Evolutionary conservation across 345 rosid species (phyloP), one percentile per base, ranked within the genome.

Genomic region (Pelargonium nanum): DNA sequence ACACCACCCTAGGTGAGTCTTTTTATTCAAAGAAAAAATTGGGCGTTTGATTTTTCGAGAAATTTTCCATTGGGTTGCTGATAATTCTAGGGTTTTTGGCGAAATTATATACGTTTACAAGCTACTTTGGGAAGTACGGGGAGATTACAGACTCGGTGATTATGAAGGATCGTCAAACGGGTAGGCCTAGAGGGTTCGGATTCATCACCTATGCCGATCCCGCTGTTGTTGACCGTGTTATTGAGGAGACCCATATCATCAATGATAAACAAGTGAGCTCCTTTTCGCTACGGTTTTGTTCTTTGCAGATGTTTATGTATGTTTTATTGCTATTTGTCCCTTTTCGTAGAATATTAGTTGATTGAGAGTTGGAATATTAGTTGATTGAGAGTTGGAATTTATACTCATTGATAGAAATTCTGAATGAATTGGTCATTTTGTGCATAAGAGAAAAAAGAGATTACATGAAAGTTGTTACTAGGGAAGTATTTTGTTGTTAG

Each of bases 121-220:
- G 44, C 26, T 75, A 80, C 56, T 80, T 80, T 62, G 74, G 72
- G 22, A 74, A 64, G 65, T 80, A 74, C 59, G 84, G 84, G 40
- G 81, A 76, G 58, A 74, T 80, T 30, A 74, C 78, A 4, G 84
- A 80, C 44, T 74, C 75, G 3, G 84, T 80, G 15, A 80, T 80
- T 19, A 80, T 80, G 84, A 76, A 72, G 64, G 84, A 80, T 64
- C 68, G 78, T 54, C 61, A 68, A 56, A 73, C 84, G 10, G 84
- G 84, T 26, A 73, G 67, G 50, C 84, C 84, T 40, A 58, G 84
- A 61, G 84, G 84, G 21, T 80, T 80, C 55, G 84, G 84, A 62
- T 80, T 80, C 55, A 66, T 80, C 24, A 80, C 84, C 25, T 80
- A 70, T 65, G 81, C 78, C 4, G 84, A 80, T 69, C 76, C 81